Base-by-base conservation (phyloP, 1,284 basidiomycete species). In the Hemileia vastatrix region DNA sequence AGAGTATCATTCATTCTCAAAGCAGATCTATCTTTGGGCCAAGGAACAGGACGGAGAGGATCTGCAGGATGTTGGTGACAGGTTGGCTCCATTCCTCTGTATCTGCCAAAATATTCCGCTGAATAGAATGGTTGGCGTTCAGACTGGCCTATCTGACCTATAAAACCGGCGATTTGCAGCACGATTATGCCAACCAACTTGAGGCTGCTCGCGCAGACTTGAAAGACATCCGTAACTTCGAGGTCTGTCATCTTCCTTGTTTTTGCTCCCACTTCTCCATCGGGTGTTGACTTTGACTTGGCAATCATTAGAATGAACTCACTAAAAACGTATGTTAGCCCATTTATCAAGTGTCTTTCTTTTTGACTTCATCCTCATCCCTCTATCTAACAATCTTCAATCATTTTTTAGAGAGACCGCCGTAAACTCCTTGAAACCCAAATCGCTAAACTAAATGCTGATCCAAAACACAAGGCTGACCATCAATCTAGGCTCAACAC, bases 81-180 rank as follows among this genome's bases (percentile, higher is more conserved):
- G n/a, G n/a, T n/a, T n/a, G n/a, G n/a, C n/a, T n/a, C n/a, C n/a
- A n/a, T n/a, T n/a, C n/a, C n/a, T n/a, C n/a, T n/a, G n/a, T n/a
- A n/a, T n/a, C n/a, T n/a, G n/a, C n/a, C n/a, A n/a, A n/a, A n/a
- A n/a, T n/a, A n/a, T n/a, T n/a, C n/a, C n/a, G n/a, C n/a, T n/a
- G n/a, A n/a, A n/a, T n/a, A n/a, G n/a, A n/a, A n/a, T n/a, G n/a
- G n/a, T n/a, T n/a, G n/a, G n/a, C n/a, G n/a, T n/a, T n/a, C n/a
- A n/a, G 72, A 19, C 49, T 70, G 24, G 71, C 71, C 1, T 71
- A 63, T 47, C 24, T 71, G 33, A 53, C 54, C 8, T 72, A 64
- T 59, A 62, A 68, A 60, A n/a, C 51, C 32, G 67, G 64, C 23
- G 69, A 69, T 54, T 24, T 71, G 33, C 56, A 67, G 33, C 48